Evolutionary conservation across 2,329 filamentous ascomycete genomes (phyloP), one percentile per base, ranked within the genome.

Genomic region (Sphaceloma murrayae): DNA sequence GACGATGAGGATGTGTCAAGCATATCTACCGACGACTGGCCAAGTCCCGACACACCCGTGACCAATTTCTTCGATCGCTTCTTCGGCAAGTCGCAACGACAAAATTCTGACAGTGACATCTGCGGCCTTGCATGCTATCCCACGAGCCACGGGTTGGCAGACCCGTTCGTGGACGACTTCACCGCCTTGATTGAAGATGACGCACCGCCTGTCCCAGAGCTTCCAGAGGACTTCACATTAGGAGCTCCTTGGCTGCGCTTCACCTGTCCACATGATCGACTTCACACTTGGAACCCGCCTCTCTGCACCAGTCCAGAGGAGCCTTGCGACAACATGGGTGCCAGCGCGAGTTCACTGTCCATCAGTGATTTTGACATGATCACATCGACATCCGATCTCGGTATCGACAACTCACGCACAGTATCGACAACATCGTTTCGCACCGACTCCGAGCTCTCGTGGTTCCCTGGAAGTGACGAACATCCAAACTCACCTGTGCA

Each of bases 51-150:
- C 6, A 40, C 36, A 26, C 36, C 36, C 18, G 36, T 40, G 6
- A 40, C 36, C n/a, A 40, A 40, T 26, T 40, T 40, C 22, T 40
- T 40, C 16, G 36, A 40, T 13, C 36, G 36, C 22, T 40, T 40
- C 24, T 27, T 40, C 36, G 26, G 16, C 13, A 14, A 6, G 7
- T 26, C 36, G 10, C 10, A 13, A 8, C 14, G 3, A 26, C 10
- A 27, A 16, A 17, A 11, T 4, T 19, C 10, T 10, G 16, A 16
- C 16, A 26, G 9, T 3, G 19, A 29, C 6, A 8, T 22, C 9
- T n/a, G n/a, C n/a, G n/a, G n/a, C n/a, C n/a, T n/a, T n/a, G n/a
- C n/a, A n/a, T n/a, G n/a, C n/a, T n/a, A n/a, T 21, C 16, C 3
- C 34, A n/a, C 2, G 16, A 13, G 11, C 21, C 18, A n/a, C 17